A percentile compares a stretch with the other conserved stretches of the same genome.
These are phyloP conservation scores for Hevea brasiliensis DNA, from an alignment of 345 rosid species.

Conservation along the genomic window DNA sequence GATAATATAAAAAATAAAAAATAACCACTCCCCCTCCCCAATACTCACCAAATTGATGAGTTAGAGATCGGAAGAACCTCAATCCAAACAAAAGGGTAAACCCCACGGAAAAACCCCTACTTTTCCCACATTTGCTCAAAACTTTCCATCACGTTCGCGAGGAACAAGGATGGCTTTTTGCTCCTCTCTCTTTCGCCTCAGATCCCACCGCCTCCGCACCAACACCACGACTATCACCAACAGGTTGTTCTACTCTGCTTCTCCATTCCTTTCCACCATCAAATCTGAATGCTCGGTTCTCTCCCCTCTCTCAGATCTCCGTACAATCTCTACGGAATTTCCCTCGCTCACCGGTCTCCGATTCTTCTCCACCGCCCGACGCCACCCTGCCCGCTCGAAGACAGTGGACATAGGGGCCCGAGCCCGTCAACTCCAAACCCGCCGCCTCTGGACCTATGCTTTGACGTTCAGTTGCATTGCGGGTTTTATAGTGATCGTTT, in stretches of 20 bases:
- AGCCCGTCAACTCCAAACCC: slow-evolving; percentile 89
- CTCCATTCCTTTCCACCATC: slow-evolving; percentile 21
- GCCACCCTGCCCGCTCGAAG: slow-evolving; percentile 56
- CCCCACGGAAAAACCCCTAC: background rate
- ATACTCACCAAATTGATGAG: too few species aligned
- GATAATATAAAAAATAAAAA: too few species aligned
- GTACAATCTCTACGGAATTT: slow-evolving; percentile 23
- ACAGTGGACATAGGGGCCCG: slow-evolving; percentile 72
- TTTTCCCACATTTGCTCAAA: background rate
- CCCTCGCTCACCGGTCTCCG: slow-evolving; percentile 38
- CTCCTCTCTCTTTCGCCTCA: slow-evolving; percentile 47
- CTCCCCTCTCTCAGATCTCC: slow-evolving; percentile 30
- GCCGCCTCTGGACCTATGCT: slow-evolving; percentile 90
- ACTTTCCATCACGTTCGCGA: slow-evolving; percentile 15
- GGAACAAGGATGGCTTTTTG: slow-evolving; percentile 54
- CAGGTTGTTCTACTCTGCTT: slow-evolving; percentile 21
- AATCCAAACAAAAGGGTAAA: too few species aligned
- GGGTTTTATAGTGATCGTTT: slow-evolving; percentile 79
- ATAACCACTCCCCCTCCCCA: too few species aligned
- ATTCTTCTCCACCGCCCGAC: slow-evolving; percentile 61
- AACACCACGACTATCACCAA: slow-evolving; percentile 25
- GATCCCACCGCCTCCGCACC: slow-evolving; percentile 43
- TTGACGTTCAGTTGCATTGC: slow-evolving; percentile 85
- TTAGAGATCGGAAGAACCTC: too few species aligned
- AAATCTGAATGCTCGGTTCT: slow-evolving; percentile 26